Base-by-base conservation (phyloP, 495 filamentous ascomycete genomes). In the Talaromyces thailandensis region DNA sequence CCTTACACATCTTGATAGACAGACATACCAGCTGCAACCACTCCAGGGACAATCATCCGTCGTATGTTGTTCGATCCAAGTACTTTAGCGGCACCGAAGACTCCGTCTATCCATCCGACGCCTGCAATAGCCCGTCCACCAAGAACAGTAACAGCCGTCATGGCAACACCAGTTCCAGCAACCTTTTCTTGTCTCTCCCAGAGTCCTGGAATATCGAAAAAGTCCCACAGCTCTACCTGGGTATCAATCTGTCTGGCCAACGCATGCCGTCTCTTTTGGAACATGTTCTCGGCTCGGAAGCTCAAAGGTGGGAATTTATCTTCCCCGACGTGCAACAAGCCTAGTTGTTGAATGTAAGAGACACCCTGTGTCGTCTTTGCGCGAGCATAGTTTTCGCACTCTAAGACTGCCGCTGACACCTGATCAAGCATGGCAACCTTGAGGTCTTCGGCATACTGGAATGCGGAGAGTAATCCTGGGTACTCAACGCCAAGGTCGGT, bases 171-270 rank as follows among this genome's bases (percentile, higher is more conserved):
- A 28, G 92, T 92, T 40, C 92, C 91, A 14, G 91, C 92, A 45
- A 94, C 76, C 77, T 98, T 97, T 78, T 98, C 95, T 70, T 98
- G 92, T 55, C 85, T 81, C 67, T 98, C 91, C 79, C 94, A 86
- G 9, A 96, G 77, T 11, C 84, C 86, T 32, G 82, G 78, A 67
- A 92, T 77, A 71, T 98, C 95, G 70, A 98, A 91, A 77, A 98
- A 96, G 72, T 98, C 94, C 82, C 83, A 88, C 0, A 96, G 62
- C 65, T 98, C 93, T 21, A 94, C 86, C 58, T 96, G 85, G 18
- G 94, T 84, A 65, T 96, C 86, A 21, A 98, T 85, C 68, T 94
- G 86, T 63, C 89, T 82, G 7, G 88, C 95, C 21, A 96, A 74
- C 6, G 85, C 81, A 69, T 98, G 90, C 60, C 85, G 84, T 69